A percentile compares a stretch with the other conserved stretches of the same genome.
phyloP scores from a whole-genome alignment of 2,329 filamentous ascomycete genomes.

The Teratosphaeria viscida region DNA sequence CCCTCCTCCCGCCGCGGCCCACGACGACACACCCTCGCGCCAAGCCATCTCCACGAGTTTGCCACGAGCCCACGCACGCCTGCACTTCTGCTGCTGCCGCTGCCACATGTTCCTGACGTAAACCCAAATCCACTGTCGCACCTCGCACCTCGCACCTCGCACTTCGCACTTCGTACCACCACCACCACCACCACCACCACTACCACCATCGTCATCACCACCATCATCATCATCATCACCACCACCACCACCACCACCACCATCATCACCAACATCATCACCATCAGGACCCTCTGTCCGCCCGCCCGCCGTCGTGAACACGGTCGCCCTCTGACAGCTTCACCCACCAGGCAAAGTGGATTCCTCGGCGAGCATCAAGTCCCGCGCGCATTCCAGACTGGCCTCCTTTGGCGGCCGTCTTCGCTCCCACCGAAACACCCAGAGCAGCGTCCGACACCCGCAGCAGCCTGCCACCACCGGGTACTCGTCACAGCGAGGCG shows the following conservation, averaged over 20 bases:
- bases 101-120: neutral
- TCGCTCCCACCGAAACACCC: conserved; percentile 17
- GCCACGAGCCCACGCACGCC: conserved; percentile 1
- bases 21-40: too few species aligned
- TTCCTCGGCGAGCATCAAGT: conserved; percentile 19
- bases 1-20: too few species aligned
- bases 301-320: neutral
- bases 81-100: neutral
- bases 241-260: too few species aligned
- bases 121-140: neutral
- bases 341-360: conserved; percentile 20
- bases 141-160: neutral
- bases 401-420: conserved; percentile 22
- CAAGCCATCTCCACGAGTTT: neutral
- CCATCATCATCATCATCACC: too few species aligned
- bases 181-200: too few species aligned
- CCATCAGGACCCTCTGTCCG: neutral
- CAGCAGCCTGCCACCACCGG: neutral
- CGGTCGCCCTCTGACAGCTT: neutral
- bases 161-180: too few species aligned
- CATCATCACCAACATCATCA: too few species aligned
- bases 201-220: too few species aligned
- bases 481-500: conserved; percentile 12
- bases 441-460: conserved; percentile 6
- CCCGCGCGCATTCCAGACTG: conserved; percentile 23